A percentile compares a stretch with the other conserved stretches of the same genome.
Conservation (phyloP, 1,139 yeast species). For the Diutina rugosa region DNA sequence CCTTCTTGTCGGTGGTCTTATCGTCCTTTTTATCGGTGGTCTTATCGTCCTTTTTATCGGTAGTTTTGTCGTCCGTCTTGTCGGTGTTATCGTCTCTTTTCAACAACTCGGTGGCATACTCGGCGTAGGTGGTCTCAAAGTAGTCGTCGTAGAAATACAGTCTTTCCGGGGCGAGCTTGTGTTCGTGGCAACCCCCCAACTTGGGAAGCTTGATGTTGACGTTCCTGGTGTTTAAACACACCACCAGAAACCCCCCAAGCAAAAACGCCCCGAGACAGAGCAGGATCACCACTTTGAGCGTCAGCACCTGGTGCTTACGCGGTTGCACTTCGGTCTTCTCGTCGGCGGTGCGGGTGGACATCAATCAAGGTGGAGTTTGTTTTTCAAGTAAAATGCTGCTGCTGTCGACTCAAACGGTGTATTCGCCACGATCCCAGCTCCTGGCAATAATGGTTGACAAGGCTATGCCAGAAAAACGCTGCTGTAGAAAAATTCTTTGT, state of each 20-base stretch:
- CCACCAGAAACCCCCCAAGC: conserved; percentile 1
- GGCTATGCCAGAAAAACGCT: background rate
- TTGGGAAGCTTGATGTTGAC: background rate
- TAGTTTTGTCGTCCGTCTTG: background rate
- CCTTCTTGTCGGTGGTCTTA: background rate
- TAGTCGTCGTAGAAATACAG: conserved; percentile 2
- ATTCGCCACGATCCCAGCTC: background rate
- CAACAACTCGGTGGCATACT: background rate
- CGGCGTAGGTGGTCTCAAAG: background rate
- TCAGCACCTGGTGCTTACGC: background rate
- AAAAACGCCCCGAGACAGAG: background rate
- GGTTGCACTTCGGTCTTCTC: background rate
- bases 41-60: background rate
- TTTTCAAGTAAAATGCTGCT: no score
- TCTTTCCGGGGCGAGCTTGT: background rate
- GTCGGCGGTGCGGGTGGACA: background rate
- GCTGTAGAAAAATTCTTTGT: background rate
- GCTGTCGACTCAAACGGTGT: background rate
- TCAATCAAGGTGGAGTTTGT: no score
- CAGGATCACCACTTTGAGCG: background rate
- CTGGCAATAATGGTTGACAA: background rate
- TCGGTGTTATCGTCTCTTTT: background rate
- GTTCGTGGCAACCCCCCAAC: background rate
- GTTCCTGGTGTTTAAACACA: background rate
- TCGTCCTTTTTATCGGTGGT: background rate